Conservation (phyloP, 2,329 filamentous ascomycete genomes). For the Akanthomyces dipterigenus region DNA sequence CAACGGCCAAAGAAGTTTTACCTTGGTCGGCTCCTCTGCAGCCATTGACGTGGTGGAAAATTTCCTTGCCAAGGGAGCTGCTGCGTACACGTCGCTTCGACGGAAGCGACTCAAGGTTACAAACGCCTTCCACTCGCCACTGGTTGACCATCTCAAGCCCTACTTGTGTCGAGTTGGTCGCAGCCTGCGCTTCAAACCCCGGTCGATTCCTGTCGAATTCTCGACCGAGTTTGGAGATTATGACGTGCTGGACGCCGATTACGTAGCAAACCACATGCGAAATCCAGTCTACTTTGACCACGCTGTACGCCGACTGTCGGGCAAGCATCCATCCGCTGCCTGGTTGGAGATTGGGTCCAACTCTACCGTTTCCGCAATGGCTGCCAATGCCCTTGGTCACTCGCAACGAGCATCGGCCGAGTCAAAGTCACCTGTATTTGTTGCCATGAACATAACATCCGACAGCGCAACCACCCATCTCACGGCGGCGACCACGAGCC, state of each 20-base stretch:
- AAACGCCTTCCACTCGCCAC: constrained; percentile 39
- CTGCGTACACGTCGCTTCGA: too few species aligned
- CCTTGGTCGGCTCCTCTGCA: constrained; percentile 30
- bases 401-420: too few species aligned
- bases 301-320: constrained; percentile 32
- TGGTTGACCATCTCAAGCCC: constrained; percentile 30
- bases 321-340: constrained; percentile 21
- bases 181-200: not conserved
- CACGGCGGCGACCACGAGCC: too few species aligned
- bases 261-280: not conserved
- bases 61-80: not conserved
- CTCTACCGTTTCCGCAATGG: constrained; percentile 30
- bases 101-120: constrained; percentile 38
- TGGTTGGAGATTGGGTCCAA: constrained; percentile 38
- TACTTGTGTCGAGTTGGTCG: not conserved
- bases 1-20: constrained; percentile 37
- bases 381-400: not conserved
- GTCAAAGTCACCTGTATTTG: too few species aligned
- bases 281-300: constrained; percentile 38
- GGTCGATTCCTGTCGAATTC: not conserved
- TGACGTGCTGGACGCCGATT: not conserved
- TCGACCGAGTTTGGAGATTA: not conserved
- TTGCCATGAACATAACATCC: constrained; percentile 15
- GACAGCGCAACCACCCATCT: too few species aligned
- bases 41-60: constrained; percentile 25